Evolutionary conservation across 495 filamentous ascomycete species (phyloP), one percentile per base, ranked within the genome.

Genomic region (Apodospora peruviana): DNA sequence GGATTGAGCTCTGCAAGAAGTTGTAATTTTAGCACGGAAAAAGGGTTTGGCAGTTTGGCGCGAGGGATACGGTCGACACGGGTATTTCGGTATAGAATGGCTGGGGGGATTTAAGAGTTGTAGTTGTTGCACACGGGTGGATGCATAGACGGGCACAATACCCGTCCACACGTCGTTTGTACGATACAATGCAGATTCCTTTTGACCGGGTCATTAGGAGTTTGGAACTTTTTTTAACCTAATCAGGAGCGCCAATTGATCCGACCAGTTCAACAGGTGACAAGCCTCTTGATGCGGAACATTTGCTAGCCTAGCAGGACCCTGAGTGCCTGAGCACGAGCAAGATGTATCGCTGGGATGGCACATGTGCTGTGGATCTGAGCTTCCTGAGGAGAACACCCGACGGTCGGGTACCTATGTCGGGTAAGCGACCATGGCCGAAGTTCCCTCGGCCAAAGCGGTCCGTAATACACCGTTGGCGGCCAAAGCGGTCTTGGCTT

Each of bases 1-100:
- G 88, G 78, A 86, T 90, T 68, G 91, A 97, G 79, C 82, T 97
- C 53, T 58, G 83, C 90, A 64, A 74, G 64, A 90, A 86, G 75
- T 76, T 98, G 71, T 98, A 87, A 90, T 39, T 47, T 56, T 22
- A 40, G 44, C 29, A 48, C 7, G 38, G 43, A 35, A 36, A 45
- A 43, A 34, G 49, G 51, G 35, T 55, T 55, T 23, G 51, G 55
- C 54, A 56, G 53, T 57, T 56, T 42, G 60, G 56, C 56, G 58
- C 47, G 64, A 59, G 50, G 59, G 54, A 43, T 43, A 38, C 42
- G 61, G 52, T 53, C 51, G 45, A 52, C 53, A 53, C 43, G 59
- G 57, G 57, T 43, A 56, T 57, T 58, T 60, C 57, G 62, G 51
- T 56, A 63, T 65, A 62, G 62, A 64, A 53, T 45, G 49, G 46